Evolutionary conservation across 2,329 filamentous ascomycete species (phyloP), one percentile per base, ranked within the genome.

Genomic region (Epichloe hybrida): DNA sequence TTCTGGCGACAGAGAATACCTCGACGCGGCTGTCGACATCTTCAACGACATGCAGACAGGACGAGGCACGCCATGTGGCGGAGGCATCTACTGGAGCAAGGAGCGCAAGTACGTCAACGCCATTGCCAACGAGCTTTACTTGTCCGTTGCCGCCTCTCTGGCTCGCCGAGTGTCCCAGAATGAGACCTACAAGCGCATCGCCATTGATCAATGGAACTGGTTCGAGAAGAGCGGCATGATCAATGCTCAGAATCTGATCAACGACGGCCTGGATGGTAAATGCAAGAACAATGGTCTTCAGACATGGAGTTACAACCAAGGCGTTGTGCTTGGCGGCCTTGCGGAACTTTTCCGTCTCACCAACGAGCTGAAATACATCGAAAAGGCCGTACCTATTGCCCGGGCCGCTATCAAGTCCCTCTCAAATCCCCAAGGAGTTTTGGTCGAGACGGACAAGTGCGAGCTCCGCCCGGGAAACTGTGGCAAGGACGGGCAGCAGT

Each of bases 71-170:
- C 69, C 69, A 3, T 79, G 77, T 56, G 70, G 71, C 38, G 76
- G 76, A 34, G 74, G 75, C 17, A 71, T 81, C 41, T 77, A 72
- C 63, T 81, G 78, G 75, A 72, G 72, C 58, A 79, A 80, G 57
- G 64, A 72, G 7, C 59, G 66, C 48, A 64, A 67, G 4, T 73
- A 73, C 54, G 75, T 80, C 57, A 74, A 74, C 52, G 74, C 78
- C 42, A 75, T 77, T 53, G 68, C 74, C 45, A 81, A 82, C 62
- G 77, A 81, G 62, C 69, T 80, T 35, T 77, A 78, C 59, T 66
- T 80, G 43, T 66, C 70, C 37, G 69, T 77, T 1, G 74, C 75
- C 15, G 73, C 76, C 45, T 66, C 74, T 48, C 65, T 82, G 45
- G 75, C 74, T 52, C 71, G 75, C 61, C 67, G 77, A 23, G 59